phyloP scores from a whole-genome alignment of 2,329 filamentous ascomycete species.

The Cladosporium oxysporum region DNA sequence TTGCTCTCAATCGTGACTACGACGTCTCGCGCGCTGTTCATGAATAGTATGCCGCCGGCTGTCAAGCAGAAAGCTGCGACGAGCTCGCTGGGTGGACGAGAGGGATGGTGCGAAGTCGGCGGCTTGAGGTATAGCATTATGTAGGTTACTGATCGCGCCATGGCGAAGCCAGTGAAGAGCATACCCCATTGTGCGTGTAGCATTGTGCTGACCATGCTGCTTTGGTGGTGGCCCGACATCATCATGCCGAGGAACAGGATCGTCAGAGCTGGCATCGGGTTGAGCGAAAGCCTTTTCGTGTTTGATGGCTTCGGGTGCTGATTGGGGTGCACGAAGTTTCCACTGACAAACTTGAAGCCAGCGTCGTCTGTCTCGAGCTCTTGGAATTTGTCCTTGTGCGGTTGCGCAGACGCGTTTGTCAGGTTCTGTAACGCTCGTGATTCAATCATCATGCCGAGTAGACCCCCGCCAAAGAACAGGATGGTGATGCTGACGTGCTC shows the following conservation, averaged over 20 bases:
- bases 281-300: constrained; percentile 74
- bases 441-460: constrained; percentile 54
- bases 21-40: constrained; percentile 80
- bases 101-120: constrained; percentile 76
- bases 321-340: constrained; percentile 25
- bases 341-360: constrained; percentile 10
- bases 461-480: constrained; percentile 87
- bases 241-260: constrained; percentile 87
- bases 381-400: constrained; percentile 36
- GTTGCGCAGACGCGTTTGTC: constrained; percentile 56
- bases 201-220: constrained; percentile 82
- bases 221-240: constrained; percentile 92
- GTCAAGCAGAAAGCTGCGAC: constrained; percentile 84
- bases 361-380: constrained; percentile 19
- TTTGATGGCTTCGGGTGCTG: constrained; percentile 57
- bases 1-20: constrained; percentile 75
- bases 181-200: constrained; percentile 93
- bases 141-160: constrained; percentile 79
- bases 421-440: constrained; percentile 62
- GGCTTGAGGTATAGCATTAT: constrained; percentile 76
- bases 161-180: constrained; percentile 76
- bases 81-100: constrained; percentile 87
- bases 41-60: constrained; percentile 85
- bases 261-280: constrained; percentile 83
- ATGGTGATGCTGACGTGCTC: constrained; percentile 92